Evolutionary conservation across 257 asterid species (phyloP), one percentile per base, ranked within the genome.

Genomic region (Forsythia viridissima): DNA sequence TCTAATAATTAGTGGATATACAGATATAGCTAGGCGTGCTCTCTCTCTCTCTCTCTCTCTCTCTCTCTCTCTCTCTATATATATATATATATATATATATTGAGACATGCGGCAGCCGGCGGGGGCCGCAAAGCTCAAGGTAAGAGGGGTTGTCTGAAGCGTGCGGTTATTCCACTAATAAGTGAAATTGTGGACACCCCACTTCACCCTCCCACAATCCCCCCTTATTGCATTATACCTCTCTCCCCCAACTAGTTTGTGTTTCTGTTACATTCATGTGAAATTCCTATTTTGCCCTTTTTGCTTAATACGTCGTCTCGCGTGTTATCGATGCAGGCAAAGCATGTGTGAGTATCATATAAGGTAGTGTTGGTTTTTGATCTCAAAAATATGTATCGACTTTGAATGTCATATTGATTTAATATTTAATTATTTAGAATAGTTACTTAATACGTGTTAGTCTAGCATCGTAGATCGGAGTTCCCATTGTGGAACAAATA

Each of bases 161-260:
- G 70, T 91, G 97, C 90, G 82, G 86, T 77, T 73, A 52, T 81
- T 81, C 96, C 70, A 63, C 70, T 24, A 63, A 0, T 57, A 57
- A 57, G 66, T 57, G 66, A 57, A 63, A 63, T 63, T 63, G 70
- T 63, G 70, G 70, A 24, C 89, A 87, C 69, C 68, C 90, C 88
- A 86, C 88, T 79, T 75, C 48, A 69, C 74, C 38, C 80, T 48
- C 79, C 71, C 18, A 63, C 39, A 63, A 63, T 63, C 30, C 34
- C 36, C 36, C 66, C 13, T 57, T 20, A 57, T n/a, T 57, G 34
- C 66, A 57, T 6, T 57, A 57, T 57, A 8, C 2, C n/a, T 57
- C 70, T 63, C 37, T 39, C 37, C 70, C 70, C 70, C 70, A 63
- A 63, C 70, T 21, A 63, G 16, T 63, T 63, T 10, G 70, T 30